Evolutionary conservation across 106 monocot genomes (phyloP), one percentile per base, ranked within the genome.

Genomic region (Dendrobium nobile): DNA sequence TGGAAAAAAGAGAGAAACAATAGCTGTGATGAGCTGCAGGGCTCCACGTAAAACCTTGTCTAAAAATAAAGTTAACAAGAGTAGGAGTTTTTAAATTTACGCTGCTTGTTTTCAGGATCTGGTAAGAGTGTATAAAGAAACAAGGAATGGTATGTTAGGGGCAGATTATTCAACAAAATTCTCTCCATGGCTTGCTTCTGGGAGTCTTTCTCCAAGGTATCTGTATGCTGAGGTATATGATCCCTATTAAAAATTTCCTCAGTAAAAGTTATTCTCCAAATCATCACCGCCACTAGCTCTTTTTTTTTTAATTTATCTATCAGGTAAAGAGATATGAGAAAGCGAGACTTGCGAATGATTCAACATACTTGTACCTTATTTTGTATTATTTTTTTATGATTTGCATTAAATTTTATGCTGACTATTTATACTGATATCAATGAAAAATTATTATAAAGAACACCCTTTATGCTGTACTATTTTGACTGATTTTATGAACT

Each of bases 141-240:
- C 90, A 81, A 94, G 97, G 81, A 98, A 98, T 84, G 97, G 92
- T 65, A 94, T 98, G 97, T 11, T 98, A 64, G 97, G 97, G 43
- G 74, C 94, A 76, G 91, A 98, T 82, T 98, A 98, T 73, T 98
- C 96, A 75, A 98, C 97, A 56, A 98, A 98, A 88, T 98, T 94
- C 81, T 94, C 94, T 7, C 94, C 97, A 65, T 98, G 97, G 97
- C 94, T 98, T 77, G 92, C 92, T 84, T 91, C 84, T 82, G 97
- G 97, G 72, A 84, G 94, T 77, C 85, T 98, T 47, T 98, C 97
- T 55, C 89, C 97, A 70, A 89, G 97, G 78, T 98, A 91, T 83
- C 75, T 98, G 17, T 88, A 92, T 80, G 94, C 94, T 85, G 97
- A 94, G 91, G 97, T 98, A 70, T 73, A 33, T 41, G 41, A 40